These are phyloP conservation scores for Phaseolus lunatus DNA, from an alignment of 306 rosid genomes.

Conservation along the genomic window DNA sequence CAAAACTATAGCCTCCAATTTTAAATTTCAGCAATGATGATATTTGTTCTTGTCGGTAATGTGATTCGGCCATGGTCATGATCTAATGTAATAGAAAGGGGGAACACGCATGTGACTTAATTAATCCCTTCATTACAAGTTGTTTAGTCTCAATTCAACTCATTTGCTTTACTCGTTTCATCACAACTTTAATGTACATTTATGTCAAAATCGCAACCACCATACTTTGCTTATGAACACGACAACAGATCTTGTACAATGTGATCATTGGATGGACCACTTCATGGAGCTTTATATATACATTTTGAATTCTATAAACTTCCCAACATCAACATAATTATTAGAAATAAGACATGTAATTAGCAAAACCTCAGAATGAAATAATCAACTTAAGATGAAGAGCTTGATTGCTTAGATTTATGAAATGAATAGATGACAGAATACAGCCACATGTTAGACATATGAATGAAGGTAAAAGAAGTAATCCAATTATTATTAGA, in stretches of 20 bases:
- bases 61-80: constrained; percentile 44
- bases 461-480: constrained; percentile 21
- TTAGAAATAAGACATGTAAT: background rate
- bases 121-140: background rate
- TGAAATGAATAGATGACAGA: background rate
- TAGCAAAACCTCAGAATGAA: background rate
- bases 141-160: background rate
- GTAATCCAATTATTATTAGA: background rate
- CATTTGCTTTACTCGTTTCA: constrained; percentile 1
- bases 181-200: background rate
- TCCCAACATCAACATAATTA: background rate
- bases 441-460: background rate
- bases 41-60: constrained; percentile 34
- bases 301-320: background rate
- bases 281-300: background rate
- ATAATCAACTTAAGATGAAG: background rate
- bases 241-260: constrained; percentile 2
- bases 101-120: constrained; percentile 38
- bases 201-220: constrained; percentile 9
- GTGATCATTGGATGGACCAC: background rate
- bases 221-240: background rate
- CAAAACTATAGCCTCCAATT: background rate
- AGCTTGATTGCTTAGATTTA: constrained; percentile 1
- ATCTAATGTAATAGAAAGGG: background rate
- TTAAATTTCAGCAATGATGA: background rate